Conservation (phyloP, 2,329 filamentous ascomycete species). For the Sclerotinia nivalis region DNA sequence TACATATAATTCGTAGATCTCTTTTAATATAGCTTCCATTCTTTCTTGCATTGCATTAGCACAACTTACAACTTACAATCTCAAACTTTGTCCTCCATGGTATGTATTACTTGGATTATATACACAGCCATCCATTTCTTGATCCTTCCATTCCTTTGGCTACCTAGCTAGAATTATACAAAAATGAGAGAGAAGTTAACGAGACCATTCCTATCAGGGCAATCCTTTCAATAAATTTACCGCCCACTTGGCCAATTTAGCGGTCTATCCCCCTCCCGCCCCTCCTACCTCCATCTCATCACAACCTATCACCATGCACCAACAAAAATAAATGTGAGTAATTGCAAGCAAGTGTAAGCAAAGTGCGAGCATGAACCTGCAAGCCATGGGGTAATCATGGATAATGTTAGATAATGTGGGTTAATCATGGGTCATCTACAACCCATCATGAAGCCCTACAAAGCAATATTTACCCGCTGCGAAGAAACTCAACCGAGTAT, state of each 20-base stretch:
- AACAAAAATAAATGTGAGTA: slow-evolving; percentile 1
- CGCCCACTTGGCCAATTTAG: slow-evolving; percentile 18
- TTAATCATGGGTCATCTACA: slow-evolving; percentile 15
- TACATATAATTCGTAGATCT: not conserved
- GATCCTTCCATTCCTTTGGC: slow-evolving; percentile 13
- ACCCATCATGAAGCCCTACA: slow-evolving; percentile 17
- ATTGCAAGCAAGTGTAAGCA: slow-evolving; percentile 3
- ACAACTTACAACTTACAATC: not conserved
- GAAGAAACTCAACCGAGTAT: slow-evolving; percentile 2
- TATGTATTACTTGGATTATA: not conserved
- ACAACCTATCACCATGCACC: slow-evolving; percentile 24
- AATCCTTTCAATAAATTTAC: slow-evolving; percentile 21
- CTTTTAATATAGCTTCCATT: not conserved
- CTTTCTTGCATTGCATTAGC: slow-evolving; percentile 6
- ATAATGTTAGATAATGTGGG: slow-evolving; percentile 3
- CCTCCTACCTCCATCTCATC: slow-evolving; percentile 2
- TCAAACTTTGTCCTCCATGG: not conserved
- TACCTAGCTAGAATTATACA: not conserved
- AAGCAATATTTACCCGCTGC: slow-evolving; percentile 23
- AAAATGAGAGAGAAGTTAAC: not conserved
- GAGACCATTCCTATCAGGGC: slow-evolving; percentile 6
- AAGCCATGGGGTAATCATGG: slow-evolving; percentile 1
- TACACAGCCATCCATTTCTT: slow-evolving; percentile 6
- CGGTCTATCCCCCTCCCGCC: slow-evolving; percentile 7
- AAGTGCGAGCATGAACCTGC: slow-evolving; percentile 5